Evolutionary conservation across 495 filamentous ascomycete genomes (phyloP).

Genomic region (Choiromyces venosus): DNA sequence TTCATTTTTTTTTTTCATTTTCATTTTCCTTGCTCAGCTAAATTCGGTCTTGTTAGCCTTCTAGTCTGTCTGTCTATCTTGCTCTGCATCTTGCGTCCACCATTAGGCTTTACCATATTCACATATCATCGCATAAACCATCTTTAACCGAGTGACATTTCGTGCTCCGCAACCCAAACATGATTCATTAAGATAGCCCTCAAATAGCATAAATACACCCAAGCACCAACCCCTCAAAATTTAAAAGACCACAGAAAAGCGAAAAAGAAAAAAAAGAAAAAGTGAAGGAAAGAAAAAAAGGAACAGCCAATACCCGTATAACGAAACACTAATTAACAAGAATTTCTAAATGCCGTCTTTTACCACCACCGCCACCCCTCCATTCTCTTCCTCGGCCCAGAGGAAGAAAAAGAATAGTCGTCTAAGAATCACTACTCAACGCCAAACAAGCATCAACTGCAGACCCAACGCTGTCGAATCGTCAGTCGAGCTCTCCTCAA

Average conservation of each 20-base stretch:
- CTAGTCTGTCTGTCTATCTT: background rate
- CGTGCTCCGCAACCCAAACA: conserved; percentile 9
- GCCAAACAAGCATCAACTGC: conserved; percentile 43
- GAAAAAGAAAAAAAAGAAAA: conserved; percentile 6
- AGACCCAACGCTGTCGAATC: conserved; percentile 33
- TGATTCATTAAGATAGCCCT: conserved; percentile 1
- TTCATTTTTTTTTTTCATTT: conserved; percentile 4
- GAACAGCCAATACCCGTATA: conserved; percentile 30
- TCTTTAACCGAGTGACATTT: background rate
- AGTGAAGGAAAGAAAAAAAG: conserved; percentile 7
- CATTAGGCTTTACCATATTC: background rate
- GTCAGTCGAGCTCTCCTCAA: conserved; percentile 35
- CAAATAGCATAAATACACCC: conserved; percentile 18
- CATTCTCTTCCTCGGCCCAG: background rate
- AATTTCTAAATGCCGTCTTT: conserved; percentile 21
- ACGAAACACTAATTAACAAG: conserved; percentile 32
- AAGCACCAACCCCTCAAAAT: conserved; percentile 9
- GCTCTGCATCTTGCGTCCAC: background rate
- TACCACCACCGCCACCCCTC: conserved; percentile 12
- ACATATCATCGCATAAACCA: conserved; percentile 9
- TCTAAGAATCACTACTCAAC: conserved; percentile 25
- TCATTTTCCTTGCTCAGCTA: background rate
- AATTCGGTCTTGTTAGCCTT: background rate
- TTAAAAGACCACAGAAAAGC: conserved; percentile 9
- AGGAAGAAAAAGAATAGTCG: conserved; percentile 2